These are phyloP conservation scores for Globisporangium iwayamae DNA, from an alignment of 352 stramenopile genomes.

Conservation along the genomic window DNA sequence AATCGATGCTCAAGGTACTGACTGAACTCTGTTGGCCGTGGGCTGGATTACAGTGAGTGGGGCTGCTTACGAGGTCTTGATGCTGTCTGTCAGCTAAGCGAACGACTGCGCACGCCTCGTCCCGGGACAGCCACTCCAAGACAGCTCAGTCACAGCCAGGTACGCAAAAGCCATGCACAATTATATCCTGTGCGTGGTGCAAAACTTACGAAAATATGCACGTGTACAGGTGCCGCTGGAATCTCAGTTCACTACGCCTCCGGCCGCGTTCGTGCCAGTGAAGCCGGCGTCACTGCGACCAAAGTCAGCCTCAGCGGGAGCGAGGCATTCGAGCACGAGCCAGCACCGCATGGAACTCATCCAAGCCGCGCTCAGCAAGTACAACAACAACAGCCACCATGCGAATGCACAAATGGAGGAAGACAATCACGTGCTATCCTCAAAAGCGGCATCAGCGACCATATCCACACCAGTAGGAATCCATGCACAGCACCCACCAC, in stretches of 20 bases:
- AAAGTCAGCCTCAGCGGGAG: conserved; percentile 29
- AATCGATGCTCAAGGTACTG: conserved; percentile 9
- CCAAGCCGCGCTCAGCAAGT: conserved; percentile 21
- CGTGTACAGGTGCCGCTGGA: not conserved
- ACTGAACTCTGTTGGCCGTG: not conserved
- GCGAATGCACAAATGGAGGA: not conserved
- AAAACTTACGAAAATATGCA: not conserved
- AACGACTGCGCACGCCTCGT: conserved; percentile 41
- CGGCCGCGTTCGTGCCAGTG: not conserved
- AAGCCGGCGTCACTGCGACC: conserved; percentile 36
- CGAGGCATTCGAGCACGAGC: conserved; percentile 20
- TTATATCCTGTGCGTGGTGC: no score
- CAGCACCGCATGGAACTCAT: conserved; percentile 35
- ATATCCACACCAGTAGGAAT: not conserved
- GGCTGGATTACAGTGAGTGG: not conserved
- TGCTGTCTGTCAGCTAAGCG: conserved; percentile 31
- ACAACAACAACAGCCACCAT: not conserved
- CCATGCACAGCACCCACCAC: conserved; percentile 12
- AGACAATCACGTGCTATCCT: not conserved
- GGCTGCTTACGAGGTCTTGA: not conserved
- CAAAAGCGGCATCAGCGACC: not conserved
- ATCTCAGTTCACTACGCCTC: not conserved
- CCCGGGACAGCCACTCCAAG: conserved; percentile 22
- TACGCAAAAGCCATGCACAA: not conserved
- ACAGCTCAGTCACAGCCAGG: not conserved